Conservation (phyloP, 257 asterid genomes). For the Paulownia fortunei region DNA sequence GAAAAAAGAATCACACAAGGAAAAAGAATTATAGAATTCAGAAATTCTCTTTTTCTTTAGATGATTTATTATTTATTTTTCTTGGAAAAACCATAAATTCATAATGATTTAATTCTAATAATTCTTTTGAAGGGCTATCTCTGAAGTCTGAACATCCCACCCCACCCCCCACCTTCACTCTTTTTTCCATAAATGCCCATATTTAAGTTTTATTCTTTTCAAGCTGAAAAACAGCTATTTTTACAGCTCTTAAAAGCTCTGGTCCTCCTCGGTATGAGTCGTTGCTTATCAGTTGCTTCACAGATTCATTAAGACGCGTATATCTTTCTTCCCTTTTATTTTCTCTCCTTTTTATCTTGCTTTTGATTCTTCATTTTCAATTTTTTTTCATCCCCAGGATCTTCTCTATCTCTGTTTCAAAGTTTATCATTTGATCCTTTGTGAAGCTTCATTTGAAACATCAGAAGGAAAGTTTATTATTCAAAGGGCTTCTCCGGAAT, state of each 20-base stretch:
- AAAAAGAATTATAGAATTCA: background rate
- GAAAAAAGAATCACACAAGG: background rate
- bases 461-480: conserved; percentile 23
- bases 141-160: background rate
- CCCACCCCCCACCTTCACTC: background rate
- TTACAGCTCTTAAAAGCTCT: conserved; percentile 42
- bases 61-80: conserved; percentile 3
- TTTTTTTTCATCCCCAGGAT: background rate
- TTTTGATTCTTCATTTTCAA: background rate
- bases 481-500: conserved; percentile 40
- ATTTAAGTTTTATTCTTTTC: conserved; percentile 33
- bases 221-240: conserved; percentile 33
- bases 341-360: background rate
- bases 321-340: background rate
- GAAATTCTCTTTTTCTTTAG: background rate
- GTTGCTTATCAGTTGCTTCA: conserved; percentile 37
- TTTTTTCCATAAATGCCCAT: conserved; percentile 26
- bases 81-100: conserved; percentile 23
- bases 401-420: background rate
- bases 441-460: background rate
- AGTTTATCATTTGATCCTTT: background rate
- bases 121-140: background rate
- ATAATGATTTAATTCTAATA: background rate
- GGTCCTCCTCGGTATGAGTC: conserved; percentile 28
- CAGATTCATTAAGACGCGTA: conserved; percentile 30